Conservation (phyloP, 83 land plant species). For the Isoetes engelmannii region DNA sequence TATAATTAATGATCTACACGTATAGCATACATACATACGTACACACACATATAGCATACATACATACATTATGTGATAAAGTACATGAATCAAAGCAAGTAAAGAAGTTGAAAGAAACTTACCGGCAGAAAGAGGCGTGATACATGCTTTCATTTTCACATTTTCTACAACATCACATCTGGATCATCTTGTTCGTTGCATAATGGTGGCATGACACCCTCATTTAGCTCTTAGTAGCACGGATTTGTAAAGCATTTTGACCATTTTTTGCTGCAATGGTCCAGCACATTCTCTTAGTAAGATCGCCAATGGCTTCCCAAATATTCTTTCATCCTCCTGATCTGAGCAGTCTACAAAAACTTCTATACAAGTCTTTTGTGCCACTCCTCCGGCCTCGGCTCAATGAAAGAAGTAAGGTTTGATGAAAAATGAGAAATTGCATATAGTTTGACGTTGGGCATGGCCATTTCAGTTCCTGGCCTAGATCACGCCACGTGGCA, state of each 20-base stretch:
- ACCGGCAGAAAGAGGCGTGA: neutral
- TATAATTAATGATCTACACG: neutral
- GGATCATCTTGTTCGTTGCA: constrained; percentile 1
- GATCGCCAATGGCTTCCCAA: neutral
- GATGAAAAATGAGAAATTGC: too few species aligned
- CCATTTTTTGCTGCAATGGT: constrained; percentile 7
- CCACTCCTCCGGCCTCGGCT: too few species aligned
- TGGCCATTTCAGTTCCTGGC: too few species aligned
- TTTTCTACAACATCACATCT: neutral
- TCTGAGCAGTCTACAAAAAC: constrained; percentile 2
- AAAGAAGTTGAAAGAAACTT: neutral
- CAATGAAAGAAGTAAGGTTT: too few species aligned
- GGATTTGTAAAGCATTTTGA: neutral
- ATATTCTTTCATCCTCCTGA: neutral
- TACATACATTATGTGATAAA: neutral
- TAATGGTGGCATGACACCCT: neutral
- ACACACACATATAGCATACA: neutral
- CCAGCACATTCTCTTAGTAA: constrained; percentile 7
- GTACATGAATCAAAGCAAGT: neutral
- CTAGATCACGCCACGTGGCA: too few species aligned
- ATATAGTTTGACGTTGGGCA: too few species aligned
- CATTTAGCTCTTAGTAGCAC: neutral
- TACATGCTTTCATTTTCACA: constrained; percentile 8
- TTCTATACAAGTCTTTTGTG: too few species aligned
- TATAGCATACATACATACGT: too few species aligned